A percentile compares a stretch with the other conserved stretches of the same genome.
phyloP scores from a whole-genome alignment of 371 early-diverging fungal species.

The Mucor plumbeus region DNA sequence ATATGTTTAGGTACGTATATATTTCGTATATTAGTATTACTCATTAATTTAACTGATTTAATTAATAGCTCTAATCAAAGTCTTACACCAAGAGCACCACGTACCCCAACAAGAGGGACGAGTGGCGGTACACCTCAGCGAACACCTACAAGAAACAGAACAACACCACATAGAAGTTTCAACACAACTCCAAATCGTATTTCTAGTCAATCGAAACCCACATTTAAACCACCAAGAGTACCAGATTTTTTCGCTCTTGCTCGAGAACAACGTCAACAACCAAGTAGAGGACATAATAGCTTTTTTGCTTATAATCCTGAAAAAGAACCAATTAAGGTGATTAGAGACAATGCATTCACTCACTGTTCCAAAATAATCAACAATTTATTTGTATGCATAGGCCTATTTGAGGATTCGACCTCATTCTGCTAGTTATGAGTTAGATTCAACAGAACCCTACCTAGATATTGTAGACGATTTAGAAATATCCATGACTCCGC shows the following conservation, averaged over 20 bases:
- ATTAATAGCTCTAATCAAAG: neutral
- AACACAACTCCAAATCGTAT: constrained; percentile 1
- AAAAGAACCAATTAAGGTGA: constrained; percentile 34
- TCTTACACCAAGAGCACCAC: neutral
- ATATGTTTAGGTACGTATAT: neutral
- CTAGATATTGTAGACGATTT: constrained; percentile 55
- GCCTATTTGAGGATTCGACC: constrained; percentile 56
- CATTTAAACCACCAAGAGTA: constrained; percentile 4
- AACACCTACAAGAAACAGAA: constrained; percentile 13
- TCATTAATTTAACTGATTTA: neutral
- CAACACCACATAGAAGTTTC: neutral
- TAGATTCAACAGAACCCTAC: constrained; percentile 33
- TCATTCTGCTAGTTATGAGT: constrained; percentile 18
- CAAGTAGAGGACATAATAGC: neutral
- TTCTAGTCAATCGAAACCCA: neutral
- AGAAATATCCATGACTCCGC: constrained; percentile 55
- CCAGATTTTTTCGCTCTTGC: constrained; percentile 16
- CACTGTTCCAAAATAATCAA: no score
- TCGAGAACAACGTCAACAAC: neutral
- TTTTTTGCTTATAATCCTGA: constrained; percentile 30
- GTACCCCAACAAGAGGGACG: constrained; percentile 1
- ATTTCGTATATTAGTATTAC: neutral
- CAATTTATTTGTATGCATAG: constrained; percentile 22
- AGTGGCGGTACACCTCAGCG: neutral
- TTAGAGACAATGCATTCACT: neutral